Percentiles rank a stretch among this genome's conserved stretches.
Conservation (phyloP, 768 basidiomycete genomes). For the Mycena rebaudengoi region DNA sequence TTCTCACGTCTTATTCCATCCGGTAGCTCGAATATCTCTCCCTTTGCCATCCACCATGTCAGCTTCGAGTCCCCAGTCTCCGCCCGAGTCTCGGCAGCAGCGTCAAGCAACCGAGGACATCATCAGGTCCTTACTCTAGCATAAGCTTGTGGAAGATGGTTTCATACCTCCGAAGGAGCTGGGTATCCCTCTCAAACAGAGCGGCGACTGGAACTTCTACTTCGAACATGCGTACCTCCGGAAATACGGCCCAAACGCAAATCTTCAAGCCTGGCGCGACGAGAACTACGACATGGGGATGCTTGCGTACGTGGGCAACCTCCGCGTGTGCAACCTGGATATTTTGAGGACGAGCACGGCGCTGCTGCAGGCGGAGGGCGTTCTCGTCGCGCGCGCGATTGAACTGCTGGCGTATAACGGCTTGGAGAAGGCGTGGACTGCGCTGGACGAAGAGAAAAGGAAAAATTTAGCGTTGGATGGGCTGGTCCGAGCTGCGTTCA, state of each 20-base stretch:
- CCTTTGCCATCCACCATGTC: background rate
- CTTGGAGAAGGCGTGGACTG: conserved; percentile 5
- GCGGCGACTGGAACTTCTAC: conserved; percentile 8
- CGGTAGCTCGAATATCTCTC: no score
- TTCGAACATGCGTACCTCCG: background rate
- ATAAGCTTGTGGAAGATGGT: background rate
- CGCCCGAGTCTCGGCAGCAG: background rate
- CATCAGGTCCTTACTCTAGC: background rate
- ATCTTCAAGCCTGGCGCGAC: background rate
- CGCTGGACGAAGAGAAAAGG: background rate
- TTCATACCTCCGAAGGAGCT: conserved; percentile 2
- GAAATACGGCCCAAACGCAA: conserved; percentile 12
- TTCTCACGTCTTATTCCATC: no score
- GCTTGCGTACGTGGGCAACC: background rate
- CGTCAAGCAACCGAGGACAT: background rate
- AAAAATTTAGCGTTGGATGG: background rate
- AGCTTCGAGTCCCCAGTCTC: background rate
- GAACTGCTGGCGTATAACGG: background rate
- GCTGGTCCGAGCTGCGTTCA: background rate
- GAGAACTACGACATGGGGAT: background rate
- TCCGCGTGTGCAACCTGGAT: background rate
- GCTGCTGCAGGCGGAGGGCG: background rate
- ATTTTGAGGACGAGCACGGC: background rate
- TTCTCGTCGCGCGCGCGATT: background rate
- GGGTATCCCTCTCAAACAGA: background rate